Evolutionary conservation across 2,329 filamentous ascomycete genomes (phyloP), one percentile per base, ranked within the genome.

Genomic region (Fusarium robinianum): DNA sequence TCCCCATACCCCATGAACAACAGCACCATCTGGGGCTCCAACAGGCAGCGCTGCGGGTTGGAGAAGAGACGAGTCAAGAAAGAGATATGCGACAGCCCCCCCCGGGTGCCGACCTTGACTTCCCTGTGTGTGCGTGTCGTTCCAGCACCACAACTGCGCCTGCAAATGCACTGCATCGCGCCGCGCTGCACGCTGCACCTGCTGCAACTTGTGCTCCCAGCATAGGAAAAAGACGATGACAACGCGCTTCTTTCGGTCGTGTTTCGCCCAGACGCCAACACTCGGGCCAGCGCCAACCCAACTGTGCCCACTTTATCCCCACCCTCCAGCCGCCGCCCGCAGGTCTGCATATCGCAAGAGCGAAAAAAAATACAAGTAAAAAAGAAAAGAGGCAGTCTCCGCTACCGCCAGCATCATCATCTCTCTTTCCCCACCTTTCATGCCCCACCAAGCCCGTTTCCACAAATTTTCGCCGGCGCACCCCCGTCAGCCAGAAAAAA

Each of bases 321-420:
- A 25, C 12, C 18, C 18, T 6, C 30, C 23, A 36, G 32, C 40
- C 31, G 32, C 40, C 25, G 39, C 39, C 39, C 30, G 39, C 39
- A 41, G 24, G 22, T 25, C 40, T 42, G 32, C 40, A 42, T 35
- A 24, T n/a, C n/a, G n/a, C n/a, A n/a, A n/a, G n/a, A 30, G 40
- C 30, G 24, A 42, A 15, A 31, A 35, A 25, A 14, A 14, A 14
- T n/a, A n/a, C n/a, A n/a, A n/a, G n/a, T n/a, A n/a, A 17, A 25
- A 29, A 44, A 46, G 39, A 16, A 36, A 26, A 26, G 8, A n/a
- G n/a, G 11, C 52, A 51, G 52, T 27, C 23, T 25, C 23, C 12
- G 7, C 33, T 23, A 16, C 18, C 34, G 19, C 22, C 45, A 46
- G 41, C 48, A 54, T 54, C 51, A 51, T 55, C 51, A 55, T 54